Evolutionary conservation across 2,329 filamentous ascomycete species (phyloP), one percentile per base, ranked within the genome.

Genomic region (Paraphoma sp.): DNA sequence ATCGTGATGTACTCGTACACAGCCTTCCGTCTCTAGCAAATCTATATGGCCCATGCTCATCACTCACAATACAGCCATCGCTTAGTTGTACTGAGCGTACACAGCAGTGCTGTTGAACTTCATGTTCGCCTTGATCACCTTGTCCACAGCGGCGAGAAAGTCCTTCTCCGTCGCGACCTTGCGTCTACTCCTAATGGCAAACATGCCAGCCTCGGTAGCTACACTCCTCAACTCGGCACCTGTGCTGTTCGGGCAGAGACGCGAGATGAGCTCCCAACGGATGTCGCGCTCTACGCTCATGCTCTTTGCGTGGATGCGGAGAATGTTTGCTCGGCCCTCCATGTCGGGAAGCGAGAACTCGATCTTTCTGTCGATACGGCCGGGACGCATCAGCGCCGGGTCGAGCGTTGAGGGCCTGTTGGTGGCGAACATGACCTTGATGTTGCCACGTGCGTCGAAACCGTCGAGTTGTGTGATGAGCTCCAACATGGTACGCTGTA

Each of bases 261-360:
- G 89, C 17, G 93, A 97, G 75, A 99, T 98, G 64, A 99, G 86
- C 82, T 99, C 95, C 95, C 95, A 99, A 80, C 95, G 88, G 73
- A 99, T 99, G 75, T 99, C 95, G 51, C 95, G 88, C 86, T 99
- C 95, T 38, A 99, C 95, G 16, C 93, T 97, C 95, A 99, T 99
- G 76, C 92, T 96, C 89, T 98, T 99, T 71, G 95, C 95, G 82
- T 98, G 95, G 71, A 99, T 99, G 48, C 95, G 91, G 44, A 99
- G 86, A 73, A 99, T 98, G 81, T 97, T 98, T 73, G 95, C 95
- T 65, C 95, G 90, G 49, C 95, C 95, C 78, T 99, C 95, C 68
- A 98, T 92, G 77, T 99, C 95, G 23, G 95, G 95, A 23, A 99
- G 86, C 0, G 93, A 94, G 83, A 99, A 99, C 80, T 99, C 95